Conservation (phyloP, 2,329 filamentous ascomycete genomes). For the Diplocarpon rosae region DNA sequence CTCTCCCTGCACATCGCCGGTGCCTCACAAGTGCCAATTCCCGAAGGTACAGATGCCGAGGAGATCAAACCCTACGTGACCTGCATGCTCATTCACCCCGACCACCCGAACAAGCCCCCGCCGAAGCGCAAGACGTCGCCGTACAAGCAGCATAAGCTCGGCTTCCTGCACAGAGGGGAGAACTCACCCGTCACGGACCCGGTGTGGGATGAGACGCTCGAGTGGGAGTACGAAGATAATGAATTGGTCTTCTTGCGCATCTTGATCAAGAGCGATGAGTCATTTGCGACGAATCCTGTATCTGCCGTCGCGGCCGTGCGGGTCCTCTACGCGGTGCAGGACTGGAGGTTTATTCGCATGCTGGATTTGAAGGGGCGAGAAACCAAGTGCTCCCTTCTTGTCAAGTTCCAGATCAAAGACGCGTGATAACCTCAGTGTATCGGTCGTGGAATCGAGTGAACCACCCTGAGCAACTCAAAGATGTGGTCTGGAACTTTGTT, state of each 20-base stretch:
- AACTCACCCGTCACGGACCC: constrained; percentile 50
- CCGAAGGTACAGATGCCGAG: constrained; percentile 37
- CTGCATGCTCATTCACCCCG: constrained; percentile 50
- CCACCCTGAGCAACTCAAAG: no score
- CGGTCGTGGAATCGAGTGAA: no score
- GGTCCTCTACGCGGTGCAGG: constrained; percentile 41
- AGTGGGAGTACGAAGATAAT: constrained; percentile 59
- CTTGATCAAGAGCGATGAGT: constrained; percentile 56
- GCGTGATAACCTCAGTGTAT: constrained; percentile 4
- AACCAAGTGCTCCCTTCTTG: constrained; percentile 49
- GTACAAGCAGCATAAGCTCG: constrained; percentile 49
- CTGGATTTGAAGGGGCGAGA: constrained; percentile 53
- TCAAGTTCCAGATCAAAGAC: constrained; percentile 47
- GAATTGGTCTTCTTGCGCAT: constrained; percentile 54
- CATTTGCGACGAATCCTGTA: constrained; percentile 50
- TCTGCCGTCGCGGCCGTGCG: constrained; percentile 51
- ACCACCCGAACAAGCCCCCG: constrained; percentile 35
- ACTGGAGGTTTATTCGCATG: constrained; percentile 55
- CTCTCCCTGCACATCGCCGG: constrained; percentile 50
- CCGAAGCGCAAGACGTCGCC: constrained; percentile 50
- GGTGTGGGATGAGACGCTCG: constrained; percentile 53
- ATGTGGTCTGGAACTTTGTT: no score
- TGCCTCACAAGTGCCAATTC: constrained; percentile 48
- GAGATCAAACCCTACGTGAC: constrained; percentile 54
- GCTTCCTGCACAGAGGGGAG: constrained; percentile 46